phyloP scores from a whole-genome alignment of 129 eudicot species.

The Erigeron canadensis region DNA sequence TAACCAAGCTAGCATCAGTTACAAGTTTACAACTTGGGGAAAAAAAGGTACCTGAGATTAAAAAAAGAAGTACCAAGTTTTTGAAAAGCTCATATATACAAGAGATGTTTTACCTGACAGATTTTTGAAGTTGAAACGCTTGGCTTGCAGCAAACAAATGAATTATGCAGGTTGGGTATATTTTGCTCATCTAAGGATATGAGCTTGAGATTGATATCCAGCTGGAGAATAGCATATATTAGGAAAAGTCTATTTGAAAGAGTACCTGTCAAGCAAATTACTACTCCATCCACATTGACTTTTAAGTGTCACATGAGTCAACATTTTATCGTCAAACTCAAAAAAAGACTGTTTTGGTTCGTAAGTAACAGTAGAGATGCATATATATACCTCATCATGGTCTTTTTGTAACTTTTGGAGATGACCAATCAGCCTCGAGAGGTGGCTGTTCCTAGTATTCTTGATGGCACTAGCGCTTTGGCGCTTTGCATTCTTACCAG shows the following conservation, averaged over 20 bases:
- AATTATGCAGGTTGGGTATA: constrained; percentile 44
- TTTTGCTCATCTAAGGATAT: constrained; percentile 53
- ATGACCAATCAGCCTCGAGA: constrained; percentile 61
- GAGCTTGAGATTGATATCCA: constrained; percentile 48
- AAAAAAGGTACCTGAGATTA: not conserved
- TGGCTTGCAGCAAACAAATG: constrained; percentile 55
- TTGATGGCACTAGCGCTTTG: constrained; percentile 37
- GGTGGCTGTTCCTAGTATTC: constrained; percentile 42
- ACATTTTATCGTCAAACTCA: constrained; percentile 2
- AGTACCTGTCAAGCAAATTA: constrained; percentile 4
- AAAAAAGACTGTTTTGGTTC: not conserved
- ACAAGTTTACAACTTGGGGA: not conserved
- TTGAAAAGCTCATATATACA: not conserved
- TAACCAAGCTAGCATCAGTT: constrained; percentile 13
- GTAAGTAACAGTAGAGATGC: not conserved
- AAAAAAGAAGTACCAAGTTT: not conserved
- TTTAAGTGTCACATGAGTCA: not conserved
- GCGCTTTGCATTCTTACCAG: constrained; percentile 53
- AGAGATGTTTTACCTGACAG: constrained; percentile 44
- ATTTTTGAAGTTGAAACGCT: constrained; percentile 37
- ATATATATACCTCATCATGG: constrained; percentile 53
- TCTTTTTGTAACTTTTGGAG: constrained; percentile 48
- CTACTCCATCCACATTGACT: constrained; percentile 1
- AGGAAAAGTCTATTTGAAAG: not conserved
- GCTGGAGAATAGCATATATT: constrained; percentile 40